Conservation (phyloP, 2,329 filamentous ascomycete genomes). For the Xylaria sp. region DNA sequence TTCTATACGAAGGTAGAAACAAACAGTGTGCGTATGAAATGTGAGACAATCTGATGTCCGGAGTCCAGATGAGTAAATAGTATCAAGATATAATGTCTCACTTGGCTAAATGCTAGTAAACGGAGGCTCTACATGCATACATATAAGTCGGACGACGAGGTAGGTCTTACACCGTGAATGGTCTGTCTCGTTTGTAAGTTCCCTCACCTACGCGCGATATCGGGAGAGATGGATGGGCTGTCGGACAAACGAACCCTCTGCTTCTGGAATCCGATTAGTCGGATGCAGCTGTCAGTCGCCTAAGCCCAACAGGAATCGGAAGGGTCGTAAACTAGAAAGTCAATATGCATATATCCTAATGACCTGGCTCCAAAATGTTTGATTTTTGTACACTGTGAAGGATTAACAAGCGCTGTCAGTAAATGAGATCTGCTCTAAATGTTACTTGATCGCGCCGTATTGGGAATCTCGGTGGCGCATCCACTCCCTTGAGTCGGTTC, state of each 20-base stretch:
- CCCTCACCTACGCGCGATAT: background rate
- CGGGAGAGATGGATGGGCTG: background rate
- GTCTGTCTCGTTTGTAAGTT: constrained; percentile 7
- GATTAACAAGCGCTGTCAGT: background rate
- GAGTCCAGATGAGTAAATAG: too few relatives aligned
- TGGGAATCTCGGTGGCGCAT: background rate
- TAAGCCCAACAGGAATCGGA: background rate
- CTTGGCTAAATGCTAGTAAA: too few relatives aligned
- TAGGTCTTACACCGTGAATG: background rate
- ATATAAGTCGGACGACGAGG: background rate
- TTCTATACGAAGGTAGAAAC: background rate
- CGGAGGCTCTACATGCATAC: too few relatives aligned
- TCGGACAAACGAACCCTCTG: constrained; percentile 1
- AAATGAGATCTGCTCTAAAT: constrained; percentile 1
- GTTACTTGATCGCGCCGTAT: background rate
- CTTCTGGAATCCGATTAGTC: background rate
- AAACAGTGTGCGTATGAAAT: too few relatives aligned
- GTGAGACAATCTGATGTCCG: too few relatives aligned
- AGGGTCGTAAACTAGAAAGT: background rate
- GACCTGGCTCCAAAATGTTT: background rate
- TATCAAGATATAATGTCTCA: too few relatives aligned
- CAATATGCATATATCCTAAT: background rate
- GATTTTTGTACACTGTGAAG: background rate
- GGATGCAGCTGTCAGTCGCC: background rate
- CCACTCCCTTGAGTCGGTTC: background rate